phyloP scores from a whole-genome alignment of 2,329 filamentous ascomycete genomes.

The Aspergillus phoenicis region DNA sequence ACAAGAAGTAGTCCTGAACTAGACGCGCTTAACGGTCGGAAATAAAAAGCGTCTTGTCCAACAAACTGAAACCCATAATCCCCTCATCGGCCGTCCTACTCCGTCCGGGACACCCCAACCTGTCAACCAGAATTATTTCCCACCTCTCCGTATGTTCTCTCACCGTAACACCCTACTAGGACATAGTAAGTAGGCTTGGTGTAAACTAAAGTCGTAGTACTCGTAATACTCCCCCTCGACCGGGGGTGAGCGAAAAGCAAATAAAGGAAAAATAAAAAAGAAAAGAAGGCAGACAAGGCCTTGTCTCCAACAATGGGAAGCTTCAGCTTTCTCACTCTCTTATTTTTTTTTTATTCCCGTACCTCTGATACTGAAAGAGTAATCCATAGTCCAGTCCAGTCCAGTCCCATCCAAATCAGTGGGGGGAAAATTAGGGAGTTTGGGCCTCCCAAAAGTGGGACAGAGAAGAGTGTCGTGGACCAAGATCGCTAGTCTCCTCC shows the following conservation, averaged over 20 bases:
- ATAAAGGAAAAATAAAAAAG: no score
- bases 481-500: constrained; percentile 16
- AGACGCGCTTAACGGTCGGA: constrained; percentile 7
- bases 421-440: constrained; percentile 5
- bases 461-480: constrained; percentile 13
- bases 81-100: constrained; percentile 1
- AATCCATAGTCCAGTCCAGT: constrained; percentile 13
- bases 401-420: constrained; percentile 4
- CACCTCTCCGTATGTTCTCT: not conserved
- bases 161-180: not conserved
- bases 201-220: no score
- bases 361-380: constrained; percentile 19
- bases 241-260: no score
- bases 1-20: not conserved
- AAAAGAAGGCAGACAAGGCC: not conserved
- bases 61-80: not conserved
- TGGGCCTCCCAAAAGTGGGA: constrained; percentile 17
- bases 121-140: not conserved
- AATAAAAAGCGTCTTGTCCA: not conserved
- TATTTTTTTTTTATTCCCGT: not conserved
- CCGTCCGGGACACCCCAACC: not conserved
- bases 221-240: no score
- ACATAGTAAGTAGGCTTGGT: no score
- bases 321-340: not conserved
- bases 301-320: constrained; percentile 5